Evolutionary conservation across 805 yeast genomes (phyloP).

Genomic region (Kodamaea leandrae): DNA sequence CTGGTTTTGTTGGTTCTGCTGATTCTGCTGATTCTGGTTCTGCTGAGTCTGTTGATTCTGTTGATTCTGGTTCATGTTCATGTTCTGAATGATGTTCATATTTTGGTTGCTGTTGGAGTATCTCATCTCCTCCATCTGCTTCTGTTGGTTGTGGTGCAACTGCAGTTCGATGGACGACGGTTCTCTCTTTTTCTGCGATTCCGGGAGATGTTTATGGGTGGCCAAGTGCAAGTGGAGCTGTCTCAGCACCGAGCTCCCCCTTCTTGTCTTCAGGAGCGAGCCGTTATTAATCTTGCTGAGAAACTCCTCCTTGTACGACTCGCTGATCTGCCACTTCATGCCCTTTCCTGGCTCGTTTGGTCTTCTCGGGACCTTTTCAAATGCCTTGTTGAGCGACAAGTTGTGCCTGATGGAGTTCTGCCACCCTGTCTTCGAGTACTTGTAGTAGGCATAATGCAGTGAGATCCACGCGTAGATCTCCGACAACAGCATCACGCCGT

Average conservation of each 20-base stretch:
- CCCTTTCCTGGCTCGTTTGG: slow-evolving; percentile 98
- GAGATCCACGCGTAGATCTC: slow-evolving; percentile 93
- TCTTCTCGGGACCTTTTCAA: slow-evolving; percentile 93
- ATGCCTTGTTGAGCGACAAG: slow-evolving; percentile 90
- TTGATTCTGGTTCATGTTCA: too few species aligned
- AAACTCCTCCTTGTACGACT: slow-evolving; percentile 79
- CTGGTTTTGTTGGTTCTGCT: too few species aligned
- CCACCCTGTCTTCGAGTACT: slow-evolving; percentile 95
- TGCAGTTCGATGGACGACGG: slow-evolving; percentile 19
- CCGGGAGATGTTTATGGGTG: slow-evolving; percentile 53
- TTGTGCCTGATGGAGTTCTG: slow-evolving; percentile 97
- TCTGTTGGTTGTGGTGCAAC: slow-evolving; percentile 17
- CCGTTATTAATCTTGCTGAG: slow-evolving; percentile 77
- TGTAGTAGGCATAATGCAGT: slow-evolving; percentile 83
- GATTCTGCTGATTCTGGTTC: too few species aligned
- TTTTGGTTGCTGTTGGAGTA: too few species aligned
- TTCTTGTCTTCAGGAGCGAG: slow-evolving; percentile 64
- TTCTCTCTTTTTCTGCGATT: slow-evolving; percentile 32
- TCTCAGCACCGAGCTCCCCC: slow-evolving; percentile 80
- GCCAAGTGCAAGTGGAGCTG: slow-evolving; percentile 75
- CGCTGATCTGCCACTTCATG: slow-evolving; percentile 97
- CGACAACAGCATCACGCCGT: slow-evolving; percentile 83
- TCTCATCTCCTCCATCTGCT: slow-evolving; percentile 15
- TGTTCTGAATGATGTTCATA: too few species aligned
- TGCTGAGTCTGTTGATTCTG: too few species aligned